Evolutionary conservation across 164 flowering plant genomes (phyloP), one percentile per base, ranked within the genome.

Genomic region (Dillenia turbinata): DNA sequence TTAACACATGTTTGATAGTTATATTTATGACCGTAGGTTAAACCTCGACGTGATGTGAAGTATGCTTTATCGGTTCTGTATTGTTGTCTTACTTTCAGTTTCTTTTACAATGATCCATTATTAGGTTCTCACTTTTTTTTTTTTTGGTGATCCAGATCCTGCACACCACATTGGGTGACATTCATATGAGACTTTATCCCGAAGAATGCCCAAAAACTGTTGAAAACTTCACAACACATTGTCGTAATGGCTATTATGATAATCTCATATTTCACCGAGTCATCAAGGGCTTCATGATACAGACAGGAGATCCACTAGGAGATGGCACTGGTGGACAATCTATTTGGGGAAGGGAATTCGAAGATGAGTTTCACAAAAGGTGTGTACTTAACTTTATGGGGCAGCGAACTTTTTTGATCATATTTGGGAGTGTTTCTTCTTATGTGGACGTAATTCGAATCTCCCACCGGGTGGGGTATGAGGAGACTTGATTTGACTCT

Each of bases 311-410:
- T 75, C 99, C 97, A 57, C 73, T 92, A 69, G 97, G 97, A 75
- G 99, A 95, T 81, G 97, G 99, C 52, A 92, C 99, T 52, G 99
- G 99, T 56, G 99, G 97, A 22, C 99, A 95, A 73, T 95, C 99
- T 62, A 95, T 95, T 43, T 95, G 99, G 99, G 99, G 99, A 64
- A 79, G 97, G 80, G 99, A 95, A 74, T 95, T 95, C 71, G 97
- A 95, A 75, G 97, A 92, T 64, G 99, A 95, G 71, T 92, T 95
- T 79, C 99, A 95, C 75, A 95, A 95, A 75, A 95, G 97, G 97
- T 90, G 60, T 57, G 13, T 33, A 33, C 40, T 33, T 33, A 2
- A 26, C 40, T 26, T 26, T 33, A 33, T 19, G 22, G 22, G 22
- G 22, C 22, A 19, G 22, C 22, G 1, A 19, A 19, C 22, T 19